Evolutionary conservation across 2,329 filamentous ascomycete genomes (phyloP), one percentile per base, ranked within the genome.

Genomic region (Fusarium chaquense): DNA sequence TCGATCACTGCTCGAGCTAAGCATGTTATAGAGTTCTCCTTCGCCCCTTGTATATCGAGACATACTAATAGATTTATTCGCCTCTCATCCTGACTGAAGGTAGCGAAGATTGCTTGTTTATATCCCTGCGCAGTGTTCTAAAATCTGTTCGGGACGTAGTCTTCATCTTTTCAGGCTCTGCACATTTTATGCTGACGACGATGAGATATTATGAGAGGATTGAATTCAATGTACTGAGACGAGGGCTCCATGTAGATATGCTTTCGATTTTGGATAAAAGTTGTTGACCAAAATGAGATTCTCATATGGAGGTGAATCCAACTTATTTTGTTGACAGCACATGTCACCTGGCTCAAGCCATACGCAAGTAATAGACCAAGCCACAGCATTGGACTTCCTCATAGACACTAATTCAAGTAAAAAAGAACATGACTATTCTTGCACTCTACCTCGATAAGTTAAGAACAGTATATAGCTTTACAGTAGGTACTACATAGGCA

Each of bases 31-130:
- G 18, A 26, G 22, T 18, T 11, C 18, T 26, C 47, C 2, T 7
- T n/a, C 10, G 0, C 8, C 13, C 8, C 10, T n/a, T 15, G 10
- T 15, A 9, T 15, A 5, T 20, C 5, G 6, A 16, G 5, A 2
- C 20, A 11, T 4, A 16, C 4, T 16, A 16, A 6, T 1, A 16
- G 2, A 9, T 5, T 5, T 11, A 2, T 11, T 11, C 7, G 5
- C 12, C 6, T 38, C 18, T 50, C 22, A n/a, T 12, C 6, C 16
- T 13, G 15, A 5, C 6, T 7, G 3, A 35, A 3, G 5, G 18
- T 13, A 36, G 13, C n/a, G 10, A 26, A 5, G 5, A 22, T 33
- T 20, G 22, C 6, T 26, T 35, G 30, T 13, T n/a, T 50, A 7
- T 20, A 18, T 18, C 40, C 10, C 8, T 41, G 7, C 20, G 11